A percentile compares a stretch with the other conserved stretches of the same genome.
phyloP scores from a whole-genome alignment of 2,329 filamentous ascomycete species.

The Ceratocystis colombiana region DNA sequence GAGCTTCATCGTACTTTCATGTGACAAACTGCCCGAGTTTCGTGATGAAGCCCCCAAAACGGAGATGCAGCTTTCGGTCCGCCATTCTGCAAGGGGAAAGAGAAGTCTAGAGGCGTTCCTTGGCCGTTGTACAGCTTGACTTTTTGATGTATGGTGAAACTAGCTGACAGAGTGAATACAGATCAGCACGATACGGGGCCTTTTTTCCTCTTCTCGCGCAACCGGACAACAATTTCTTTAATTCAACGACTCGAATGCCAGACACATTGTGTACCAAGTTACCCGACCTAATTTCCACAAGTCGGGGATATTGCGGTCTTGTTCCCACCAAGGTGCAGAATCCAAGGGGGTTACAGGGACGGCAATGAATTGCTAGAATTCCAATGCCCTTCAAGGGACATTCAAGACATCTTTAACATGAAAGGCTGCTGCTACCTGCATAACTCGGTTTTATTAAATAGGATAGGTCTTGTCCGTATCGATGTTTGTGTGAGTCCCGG shows the following conservation, averaged over 20 bases:
- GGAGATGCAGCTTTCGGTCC: neutral
- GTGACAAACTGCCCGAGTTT: neutral
- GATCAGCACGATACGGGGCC: neutral
- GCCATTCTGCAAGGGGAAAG: neutral
- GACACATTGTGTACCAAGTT: constrained; percentile 14
- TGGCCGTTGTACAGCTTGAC: constrained; percentile 1
- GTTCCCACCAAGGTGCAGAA: neutral
- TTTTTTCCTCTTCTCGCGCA: neutral
- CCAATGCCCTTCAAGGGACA: neutral
- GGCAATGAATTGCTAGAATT: constrained; percentile 7
- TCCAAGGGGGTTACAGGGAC: constrained; percentile 1
- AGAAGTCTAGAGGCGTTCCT: neutral
- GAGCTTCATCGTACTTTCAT: neutral
- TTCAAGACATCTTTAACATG: neutral
- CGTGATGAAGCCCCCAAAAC: neutral
- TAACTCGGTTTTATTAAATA: neutral
- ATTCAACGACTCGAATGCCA: neutral
- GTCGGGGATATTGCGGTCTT: neutral
- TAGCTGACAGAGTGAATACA: neutral
- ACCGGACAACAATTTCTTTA: neutral
- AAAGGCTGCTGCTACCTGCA: neutral
- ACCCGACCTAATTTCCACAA: constrained; percentile 14
- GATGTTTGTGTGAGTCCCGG: neutral
- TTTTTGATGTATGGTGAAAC: constrained; percentile 10
- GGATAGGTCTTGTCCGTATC: neutral